Base-by-base conservation (phyloP, 192 early-diverging fungal genomes). In the Glomus cerebriforme region DNA sequence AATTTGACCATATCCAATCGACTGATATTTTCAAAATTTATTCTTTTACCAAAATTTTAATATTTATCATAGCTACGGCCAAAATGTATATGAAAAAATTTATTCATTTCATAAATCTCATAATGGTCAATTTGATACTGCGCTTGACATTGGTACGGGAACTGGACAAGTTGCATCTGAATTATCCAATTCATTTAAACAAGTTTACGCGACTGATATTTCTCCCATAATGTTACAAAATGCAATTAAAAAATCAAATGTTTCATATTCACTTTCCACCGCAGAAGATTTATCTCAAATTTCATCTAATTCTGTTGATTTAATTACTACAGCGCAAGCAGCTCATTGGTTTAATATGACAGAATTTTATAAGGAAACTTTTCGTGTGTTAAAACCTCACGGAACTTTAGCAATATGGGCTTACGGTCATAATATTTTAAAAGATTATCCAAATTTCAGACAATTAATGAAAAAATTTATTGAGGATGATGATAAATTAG, bases 331-430 rank as follows among this genome's bases (percentile, higher is more conserved):
- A 1, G 87, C 85, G 1, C 86, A 89, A 27, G 85, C 86, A 0
- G 72, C 85, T 43, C 88, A 90, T 65, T 92, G 90, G 90, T 87
- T 92, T 27, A 83, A 90, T 37, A 83, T 87, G 31, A 79, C 82
- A 24, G 58, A 54, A 15, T 92, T 92, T 78, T 91, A 87, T 67
- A 81, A 84, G 5, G 88, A 90, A 73, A 81, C 83, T 58, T 83
- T 85, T 65, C 86, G 88, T n/a, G 88, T 90, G 7, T 83, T 92
- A 22, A 89, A 89, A 54, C 89, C 88, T n/a, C 72, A 59, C 1
- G 91, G 91, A 10, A 91, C 90, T 0, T 81, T 92, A 59, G 88
- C 87, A 5, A 79, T 88, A 2, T 86, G 86, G 39, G 83, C 82
- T 9, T 92, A 92, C 64, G 45, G 45, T 17, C 85, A 84, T 63